Percentiles rank a stretch among this genome's conserved stretches.
Conservation (phyloP, 2,329 filamentous ascomycete genomes). For the Diaporthe longicolla region DNA sequence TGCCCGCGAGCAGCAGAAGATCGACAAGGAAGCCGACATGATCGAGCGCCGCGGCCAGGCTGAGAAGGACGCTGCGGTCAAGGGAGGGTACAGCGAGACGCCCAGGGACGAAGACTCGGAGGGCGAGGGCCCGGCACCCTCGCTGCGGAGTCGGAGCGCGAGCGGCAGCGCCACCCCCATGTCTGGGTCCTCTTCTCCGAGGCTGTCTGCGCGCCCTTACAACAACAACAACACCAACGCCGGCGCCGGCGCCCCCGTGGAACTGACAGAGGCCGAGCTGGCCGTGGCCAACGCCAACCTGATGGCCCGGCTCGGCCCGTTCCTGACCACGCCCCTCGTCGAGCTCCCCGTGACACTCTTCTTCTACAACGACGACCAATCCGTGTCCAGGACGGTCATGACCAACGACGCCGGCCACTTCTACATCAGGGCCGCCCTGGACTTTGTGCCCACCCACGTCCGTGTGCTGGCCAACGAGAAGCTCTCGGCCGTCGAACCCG, state of each 20-base stretch:
- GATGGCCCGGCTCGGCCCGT: slow-evolving; percentile 89
- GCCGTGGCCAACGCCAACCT: slow-evolving; percentile 86
- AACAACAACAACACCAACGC: slow-evolving; percentile 46
- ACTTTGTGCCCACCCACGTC: slow-evolving; percentile 92
- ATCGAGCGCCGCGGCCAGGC: slow-evolving; percentile 80
- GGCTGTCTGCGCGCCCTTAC: slow-evolving; percentile 55
- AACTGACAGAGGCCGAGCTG: slow-evolving; percentile 83
- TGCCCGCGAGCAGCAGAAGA: slow-evolving; percentile 72
- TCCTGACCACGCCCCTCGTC: slow-evolving; percentile 86
- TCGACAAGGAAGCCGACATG: slow-evolving; percentile 80
- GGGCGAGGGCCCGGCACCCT: slow-evolving; percentile 49
- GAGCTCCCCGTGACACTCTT: slow-evolving; percentile 89
- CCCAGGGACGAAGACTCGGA: slow-evolving; percentile 63
- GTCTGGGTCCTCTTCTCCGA: slow-evolving; percentile 61
- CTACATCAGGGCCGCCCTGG: slow-evolving; percentile 80
- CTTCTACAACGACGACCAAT: slow-evolving; percentile 90
- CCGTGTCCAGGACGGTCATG: slow-evolving; percentile 85
- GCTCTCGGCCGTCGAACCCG: slow-evolving; percentile 83
- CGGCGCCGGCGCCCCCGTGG: slow-evolving; percentile 51
- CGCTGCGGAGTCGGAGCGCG: slow-evolving; percentile 48
- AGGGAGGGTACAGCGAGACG: slow-evolving; percentile 81
- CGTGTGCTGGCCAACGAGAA: slow-evolving; percentile 88
- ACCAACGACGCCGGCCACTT: slow-evolving; percentile 96
- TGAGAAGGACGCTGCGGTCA: slow-evolving; percentile 78
- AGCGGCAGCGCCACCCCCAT: slow-evolving; percentile 52